Evolutionary conservation across 306 rosid genomes (phyloP), one percentile per base, ranked within the genome.

Genomic region (Cucumis sativus): DNA sequence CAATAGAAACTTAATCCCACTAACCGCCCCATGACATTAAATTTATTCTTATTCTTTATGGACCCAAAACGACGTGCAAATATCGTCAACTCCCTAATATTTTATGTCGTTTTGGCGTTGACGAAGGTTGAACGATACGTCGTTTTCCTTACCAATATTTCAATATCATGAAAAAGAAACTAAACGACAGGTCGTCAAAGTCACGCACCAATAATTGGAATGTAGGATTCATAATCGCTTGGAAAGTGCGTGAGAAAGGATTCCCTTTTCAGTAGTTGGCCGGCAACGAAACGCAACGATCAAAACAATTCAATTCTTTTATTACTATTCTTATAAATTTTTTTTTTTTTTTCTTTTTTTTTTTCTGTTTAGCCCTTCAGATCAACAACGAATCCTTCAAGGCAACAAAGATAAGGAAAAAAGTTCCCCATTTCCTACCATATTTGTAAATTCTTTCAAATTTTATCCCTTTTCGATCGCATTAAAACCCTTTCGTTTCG

Each of bases 211-310:
- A 66, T 18, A 17, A 37, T 20, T 35, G 8, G 51, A n/a, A 23
- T 17, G 15, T 0, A 65, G 17, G 72, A 37, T 17, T 10, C 17
- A 10, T 39, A 69, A 12, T 20, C 75, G 75, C 39, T 7, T 21
- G 20, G 10, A 43, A 37, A 37, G 39, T 37, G 75, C 57, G 75
- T 69, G 20, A 69, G 56, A 20, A 13, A 2, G 0, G 6, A 7
- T 69, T 14, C 39, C 13, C 20, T 45, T 69, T 23, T 40, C 11
- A 16, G 16, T 25, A 69, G 56, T 69, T 21, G 56, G 75, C 12
- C 75, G 75, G 75, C 75, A 69, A 40, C 73, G 33, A 18, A 65
- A 37, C 51, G 73, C 28, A 41, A 41, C 74, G 13, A 30, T 61
- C 58, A 58, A 47, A 58, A 58, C 62, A 0, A 61, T 61, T 11